Conservation (phyloP, 1,284 basidiomycete species). For the Trichosporon ovoides region DNA sequence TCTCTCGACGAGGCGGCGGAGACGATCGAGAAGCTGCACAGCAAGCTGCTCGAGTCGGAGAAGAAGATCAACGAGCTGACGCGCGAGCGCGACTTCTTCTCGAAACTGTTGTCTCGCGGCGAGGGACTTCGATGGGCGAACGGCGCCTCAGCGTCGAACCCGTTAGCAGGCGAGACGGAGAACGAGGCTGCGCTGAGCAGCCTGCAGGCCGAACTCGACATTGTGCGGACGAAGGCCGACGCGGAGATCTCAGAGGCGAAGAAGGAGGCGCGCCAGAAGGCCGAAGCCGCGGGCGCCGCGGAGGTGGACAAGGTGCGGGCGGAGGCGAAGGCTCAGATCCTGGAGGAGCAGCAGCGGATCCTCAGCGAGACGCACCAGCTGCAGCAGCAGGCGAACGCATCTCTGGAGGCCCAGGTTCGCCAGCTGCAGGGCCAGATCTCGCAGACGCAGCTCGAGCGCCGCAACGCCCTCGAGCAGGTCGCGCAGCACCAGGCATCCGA, state of each 20-base stretch:
- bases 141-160: conserved; percentile 11
- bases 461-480: conserved; percentile 42
- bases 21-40: conserved; percentile 71
- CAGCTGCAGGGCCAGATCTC: conserved; percentile 35
- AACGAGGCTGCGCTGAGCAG: conserved; percentile 24
- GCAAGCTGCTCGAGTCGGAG: conserved; percentile 65
- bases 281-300: conserved; percentile 63
- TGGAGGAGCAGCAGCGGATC: conserved; percentile 51
- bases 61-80: conserved; percentile 68
- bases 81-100: conserved; percentile 83
- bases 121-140: conserved; percentile 38
- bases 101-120: conserved; percentile 58
- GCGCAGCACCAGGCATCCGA: conserved; percentile 55
- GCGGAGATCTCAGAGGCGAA: conserved; percentile 65
- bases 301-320: conserved; percentile 69
- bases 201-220: conserved; percentile 54
- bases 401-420: conserved; percentile 34
- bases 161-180: conserved; percentile 23
- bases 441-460: conserved; percentile 35
- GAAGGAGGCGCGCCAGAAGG: conserved; percentile 60
- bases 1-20: conserved; percentile 74
- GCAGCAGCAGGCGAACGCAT: conserved; percentile 40
- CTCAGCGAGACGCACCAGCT: conserved; percentile 40
- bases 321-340: conserved; percentile 68
- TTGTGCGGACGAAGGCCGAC: conserved; percentile 60